These are phyloP conservation scores for Zymoseptoria tritici DNA, from an alignment of 2,329 filamentous ascomycete genomes.

Conservation along the genomic window DNA sequence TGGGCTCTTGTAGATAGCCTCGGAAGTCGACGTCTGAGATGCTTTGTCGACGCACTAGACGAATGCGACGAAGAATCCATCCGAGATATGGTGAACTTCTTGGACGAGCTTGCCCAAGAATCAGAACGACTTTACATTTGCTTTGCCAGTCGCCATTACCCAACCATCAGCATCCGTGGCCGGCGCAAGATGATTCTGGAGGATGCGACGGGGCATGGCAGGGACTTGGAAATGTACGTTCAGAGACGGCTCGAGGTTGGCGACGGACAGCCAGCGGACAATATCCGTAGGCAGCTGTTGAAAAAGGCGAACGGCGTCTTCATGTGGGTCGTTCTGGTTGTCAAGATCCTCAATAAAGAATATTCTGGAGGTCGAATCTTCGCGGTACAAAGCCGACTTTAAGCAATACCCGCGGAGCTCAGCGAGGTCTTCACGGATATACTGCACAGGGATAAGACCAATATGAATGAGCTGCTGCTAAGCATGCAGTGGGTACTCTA, in stretches of 20 bases:
- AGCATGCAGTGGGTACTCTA: constrained; percentile 50
- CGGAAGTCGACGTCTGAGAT: constrained; percentile 22
- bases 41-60: constrained; percentile 41
- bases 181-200: constrained; percentile 31
- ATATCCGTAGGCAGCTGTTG: not conserved
- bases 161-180: constrained; percentile 30
- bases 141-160: constrained; percentile 40
- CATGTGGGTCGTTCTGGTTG: constrained; percentile 40
- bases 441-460: constrained; percentile 37
- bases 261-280: not conserved
- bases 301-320: constrained; percentile 35
- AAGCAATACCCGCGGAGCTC: constrained; percentile 37
- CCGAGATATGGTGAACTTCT: constrained; percentile 31
- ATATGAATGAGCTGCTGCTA: constrained; percentile 36
- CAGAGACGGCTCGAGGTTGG: not conserved
- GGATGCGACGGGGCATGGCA: constrained; percentile 25
- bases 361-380: constrained; percentile 26
- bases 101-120: constrained; percentile 27
- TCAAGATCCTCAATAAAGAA: constrained; percentile 41
- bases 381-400: constrained; percentile 27
- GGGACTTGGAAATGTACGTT: constrained; percentile 1
- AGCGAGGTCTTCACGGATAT: constrained; percentile 46
- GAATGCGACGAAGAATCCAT: constrained; percentile 36
- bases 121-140: constrained; percentile 25
- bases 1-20: no score